A percentile compares a stretch with the other conserved stretches of the same genome.
These are phyloP conservation scores for Fusarium humuli DNA, from an alignment of 2,329 filamentous ascomycete species.

Conservation along the genomic window DNA sequence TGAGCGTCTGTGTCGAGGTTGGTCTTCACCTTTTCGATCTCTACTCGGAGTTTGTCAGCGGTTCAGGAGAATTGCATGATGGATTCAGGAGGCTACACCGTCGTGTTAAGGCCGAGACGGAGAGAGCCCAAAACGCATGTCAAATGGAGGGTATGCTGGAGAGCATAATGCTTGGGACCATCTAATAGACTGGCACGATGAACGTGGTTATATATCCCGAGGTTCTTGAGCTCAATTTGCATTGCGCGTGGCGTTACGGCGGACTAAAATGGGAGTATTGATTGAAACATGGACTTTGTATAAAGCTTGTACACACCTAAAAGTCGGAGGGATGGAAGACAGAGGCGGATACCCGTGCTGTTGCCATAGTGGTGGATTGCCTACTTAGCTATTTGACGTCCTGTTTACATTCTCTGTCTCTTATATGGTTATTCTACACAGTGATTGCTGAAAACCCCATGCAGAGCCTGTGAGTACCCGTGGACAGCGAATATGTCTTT, in stretches of 20 bases:
- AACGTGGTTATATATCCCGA: conserved; percentile 39
- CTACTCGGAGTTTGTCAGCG: conserved; percentile 83
- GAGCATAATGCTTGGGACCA: conserved; percentile 61
- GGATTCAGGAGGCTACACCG: conserved; percentile 76
- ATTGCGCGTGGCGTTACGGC: conserved; percentile 47
- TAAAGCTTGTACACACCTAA: conserved; percentile 28
- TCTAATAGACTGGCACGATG: conserved; percentile 37
- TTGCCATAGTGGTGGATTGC: background rate
- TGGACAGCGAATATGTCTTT: background rate
- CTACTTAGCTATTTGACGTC: conserved; percentile 20
- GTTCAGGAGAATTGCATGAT: conserved; percentile 77
- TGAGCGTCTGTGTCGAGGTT: conserved; percentile 84
- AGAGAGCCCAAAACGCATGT: conserved; percentile 84
- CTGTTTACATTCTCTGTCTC: conserved; percentile 12
- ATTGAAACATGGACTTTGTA: conserved; percentile 38
- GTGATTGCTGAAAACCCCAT: background rate
- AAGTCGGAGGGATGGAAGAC: conserved; percentile 1
- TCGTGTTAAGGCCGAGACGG: conserved; percentile 80
- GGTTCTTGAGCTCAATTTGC: conserved; percentile 42
- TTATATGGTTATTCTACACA: background rate
- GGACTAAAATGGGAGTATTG: conserved; percentile 45
- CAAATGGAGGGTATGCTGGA: conserved; percentile 91
- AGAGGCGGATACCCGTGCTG: conserved; percentile 3
- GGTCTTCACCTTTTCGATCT: conserved; percentile 86
- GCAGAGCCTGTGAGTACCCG: background rate